Evolutionary conservation across 441 rosid species (phyloP).

Genomic region (Gossypium davidsonii): DNA sequence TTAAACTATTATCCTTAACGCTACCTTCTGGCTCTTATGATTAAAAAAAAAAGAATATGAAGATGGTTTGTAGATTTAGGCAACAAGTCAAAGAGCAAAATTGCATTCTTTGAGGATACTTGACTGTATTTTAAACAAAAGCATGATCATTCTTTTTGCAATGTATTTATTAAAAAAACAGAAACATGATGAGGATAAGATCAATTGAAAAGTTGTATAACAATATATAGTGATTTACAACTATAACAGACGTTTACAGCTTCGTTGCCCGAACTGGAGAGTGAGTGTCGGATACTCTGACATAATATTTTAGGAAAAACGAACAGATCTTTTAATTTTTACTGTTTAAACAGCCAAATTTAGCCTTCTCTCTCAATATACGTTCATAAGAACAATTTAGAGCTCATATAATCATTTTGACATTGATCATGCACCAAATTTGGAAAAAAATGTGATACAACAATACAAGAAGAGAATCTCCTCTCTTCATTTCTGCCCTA

Average conservation of each 20-base stretch:
- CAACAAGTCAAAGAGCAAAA: not conserved
- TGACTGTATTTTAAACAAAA: too few relatives aligned
- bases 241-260: not conserved
- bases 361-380: too few relatives aligned
- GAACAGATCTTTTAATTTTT: too few relatives aligned
- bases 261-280: too few relatives aligned
- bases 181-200: not conserved
- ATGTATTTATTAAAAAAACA: not conserved
- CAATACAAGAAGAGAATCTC: not conserved
- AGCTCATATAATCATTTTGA: not conserved
- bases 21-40: not conserved
- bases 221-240: too few relatives aligned
- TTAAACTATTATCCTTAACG: not conserved
- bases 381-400: too few relatives aligned
- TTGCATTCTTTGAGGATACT: not conserved
- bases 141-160: too few relatives aligned
- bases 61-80: not conserved
- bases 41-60: too few relatives aligned
- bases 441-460: not conserved
- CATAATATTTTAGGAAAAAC: too few relatives aligned
- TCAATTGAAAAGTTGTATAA: not conserved
- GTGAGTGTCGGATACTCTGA: too few relatives aligned
- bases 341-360: too few relatives aligned
- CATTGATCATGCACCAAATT: not conserved
- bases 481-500: not conserved